Percentiles rank a stretch among this genome's conserved stretches.
phyloP scores from a whole-genome alignment of 208 protist genomes.

The Plasmodiophora brassicae region DNA sequence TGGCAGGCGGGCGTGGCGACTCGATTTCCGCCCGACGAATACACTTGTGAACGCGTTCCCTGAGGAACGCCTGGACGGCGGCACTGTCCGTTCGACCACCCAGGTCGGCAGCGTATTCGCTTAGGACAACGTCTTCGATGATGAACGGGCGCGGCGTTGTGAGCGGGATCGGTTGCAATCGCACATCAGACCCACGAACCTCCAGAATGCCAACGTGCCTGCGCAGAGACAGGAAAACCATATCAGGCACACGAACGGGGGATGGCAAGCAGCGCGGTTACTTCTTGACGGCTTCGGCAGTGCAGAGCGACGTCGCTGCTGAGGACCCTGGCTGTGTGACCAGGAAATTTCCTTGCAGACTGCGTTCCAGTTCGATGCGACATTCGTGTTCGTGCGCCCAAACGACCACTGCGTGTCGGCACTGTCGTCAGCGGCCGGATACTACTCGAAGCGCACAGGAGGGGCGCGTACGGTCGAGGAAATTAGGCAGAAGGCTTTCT shows the following conservation, averaged over 20 bases:
- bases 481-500: conserved; percentile 40
- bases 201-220: conserved; percentile 66
- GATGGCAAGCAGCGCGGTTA: conserved; percentile 65
- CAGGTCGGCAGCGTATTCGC: conserved; percentile 41
- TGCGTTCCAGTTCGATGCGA: conserved; percentile 73
- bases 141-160: conserved; percentile 82
- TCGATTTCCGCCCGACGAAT: background rate
- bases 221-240: conserved; percentile 2
- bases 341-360: conserved; percentile 64
- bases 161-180: conserved; percentile 75
- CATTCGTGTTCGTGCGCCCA: conserved; percentile 99
- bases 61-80: background rate
- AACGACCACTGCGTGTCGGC: too few species aligned
- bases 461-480: too few species aligned
- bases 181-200: conserved; percentile 55
- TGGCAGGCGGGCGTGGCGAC: background rate
- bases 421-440: too few species aligned
- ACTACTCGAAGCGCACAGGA: too few species aligned
- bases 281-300: conserved; percentile 86
- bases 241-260: conserved; percentile 52
- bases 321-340: conserved; percentile 93
- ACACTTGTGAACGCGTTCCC: background rate
- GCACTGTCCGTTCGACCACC: background rate
- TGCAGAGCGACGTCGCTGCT: conserved; percentile 83
- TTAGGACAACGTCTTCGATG: conserved; percentile 72